These are phyloP conservation scores for Cyclostephanos tholiformis DNA, from an alignment of 108 stramenopile species.

Conservation along the genomic window DNA sequence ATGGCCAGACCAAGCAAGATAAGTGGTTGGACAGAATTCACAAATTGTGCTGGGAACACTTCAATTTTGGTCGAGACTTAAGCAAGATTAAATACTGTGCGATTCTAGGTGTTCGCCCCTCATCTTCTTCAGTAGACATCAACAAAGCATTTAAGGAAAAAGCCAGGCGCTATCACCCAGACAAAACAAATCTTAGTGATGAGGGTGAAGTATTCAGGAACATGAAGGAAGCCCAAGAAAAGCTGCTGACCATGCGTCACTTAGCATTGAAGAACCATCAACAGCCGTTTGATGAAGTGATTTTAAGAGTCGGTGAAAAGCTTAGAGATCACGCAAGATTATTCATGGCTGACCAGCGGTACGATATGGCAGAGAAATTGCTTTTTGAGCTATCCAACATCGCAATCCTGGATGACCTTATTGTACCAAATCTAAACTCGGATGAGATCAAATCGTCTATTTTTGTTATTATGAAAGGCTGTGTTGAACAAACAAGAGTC, in stretches of 20 bases:
- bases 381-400: constrained; percentile 45
- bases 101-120: constrained; percentile 51
- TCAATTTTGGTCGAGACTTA: constrained; percentile 49
- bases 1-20: neutral
- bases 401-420: constrained; percentile 49
- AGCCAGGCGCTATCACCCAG: constrained; percentile 43
- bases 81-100: constrained; percentile 50
- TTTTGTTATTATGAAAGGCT: constrained; percentile 39
- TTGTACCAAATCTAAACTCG: constrained; percentile 47
- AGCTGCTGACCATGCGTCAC: constrained; percentile 19
- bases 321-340: constrained; percentile 26
- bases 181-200: constrained; percentile 29
- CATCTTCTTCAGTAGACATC: constrained; percentile 49
- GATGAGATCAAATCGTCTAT: constrained; percentile 27
- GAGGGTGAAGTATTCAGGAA: constrained; percentile 27
- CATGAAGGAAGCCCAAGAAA: constrained; percentile 54
- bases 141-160: constrained; percentile 46
- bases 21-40: constrained; percentile 46
- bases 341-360: constrained; percentile 52
- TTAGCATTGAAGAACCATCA: constrained; percentile 1
- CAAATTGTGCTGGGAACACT: constrained; percentile 46
- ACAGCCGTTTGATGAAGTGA: constrained; percentile 51
- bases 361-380: constrained; percentile 45
- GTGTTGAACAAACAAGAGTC: constrained; percentile 46
- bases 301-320: constrained; percentile 26